These are phyloP conservation scores for Pyrenochaeta sp. DNA, from an alignment of 2,329 filamentous ascomycete genomes.

Conservation along the genomic window DNA sequence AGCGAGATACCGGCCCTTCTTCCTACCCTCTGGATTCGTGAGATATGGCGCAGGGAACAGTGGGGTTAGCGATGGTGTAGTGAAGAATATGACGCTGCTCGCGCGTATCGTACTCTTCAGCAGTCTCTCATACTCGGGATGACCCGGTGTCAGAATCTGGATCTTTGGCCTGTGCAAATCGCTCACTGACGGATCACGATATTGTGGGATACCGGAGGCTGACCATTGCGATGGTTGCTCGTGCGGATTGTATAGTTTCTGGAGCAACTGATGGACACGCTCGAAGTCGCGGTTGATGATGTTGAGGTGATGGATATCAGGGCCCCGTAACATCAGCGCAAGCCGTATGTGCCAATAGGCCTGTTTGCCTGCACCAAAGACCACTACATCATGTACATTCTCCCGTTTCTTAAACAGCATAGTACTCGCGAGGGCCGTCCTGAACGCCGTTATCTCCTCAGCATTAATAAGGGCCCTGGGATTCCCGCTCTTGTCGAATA, in stretches of 20 bases:
- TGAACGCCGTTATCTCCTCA: constrained; percentile 73
- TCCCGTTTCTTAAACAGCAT: constrained; percentile 70
- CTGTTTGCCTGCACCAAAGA: constrained; percentile 89
- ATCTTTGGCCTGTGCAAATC: constrained; percentile 63
- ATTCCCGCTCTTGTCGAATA: constrained; percentile 66
- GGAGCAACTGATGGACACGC: constrained; percentile 62
- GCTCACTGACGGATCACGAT: constrained; percentile 6
- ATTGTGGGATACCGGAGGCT: constrained; percentile 1
- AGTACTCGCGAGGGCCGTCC: constrained; percentile 70
- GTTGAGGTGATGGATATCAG: constrained; percentile 79
- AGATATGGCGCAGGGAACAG: constrained; percentile 79
- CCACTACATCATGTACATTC: constrained; percentile 76
- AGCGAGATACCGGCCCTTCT: constrained; percentile 75
- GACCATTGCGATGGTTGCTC: constrained; percentile 36
- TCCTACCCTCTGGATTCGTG: constrained; percentile 73
- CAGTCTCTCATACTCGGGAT: constrained; percentile 73
- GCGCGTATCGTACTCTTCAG: constrained; percentile 74
- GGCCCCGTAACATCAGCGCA: constrained; percentile 74
- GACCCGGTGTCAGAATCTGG: constrained; percentile 72
- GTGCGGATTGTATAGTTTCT: constrained; percentile 62
- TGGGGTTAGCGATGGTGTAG: constrained; percentile 77
- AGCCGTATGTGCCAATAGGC: constrained; percentile 95
- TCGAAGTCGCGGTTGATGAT: constrained; percentile 81
- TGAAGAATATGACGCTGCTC: constrained; percentile 87
- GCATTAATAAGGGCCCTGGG: constrained; percentile 72